phyloP scores from a whole-genome alignment of 1,139 yeast species.

The Yamadazyma aaseri region DNA sequence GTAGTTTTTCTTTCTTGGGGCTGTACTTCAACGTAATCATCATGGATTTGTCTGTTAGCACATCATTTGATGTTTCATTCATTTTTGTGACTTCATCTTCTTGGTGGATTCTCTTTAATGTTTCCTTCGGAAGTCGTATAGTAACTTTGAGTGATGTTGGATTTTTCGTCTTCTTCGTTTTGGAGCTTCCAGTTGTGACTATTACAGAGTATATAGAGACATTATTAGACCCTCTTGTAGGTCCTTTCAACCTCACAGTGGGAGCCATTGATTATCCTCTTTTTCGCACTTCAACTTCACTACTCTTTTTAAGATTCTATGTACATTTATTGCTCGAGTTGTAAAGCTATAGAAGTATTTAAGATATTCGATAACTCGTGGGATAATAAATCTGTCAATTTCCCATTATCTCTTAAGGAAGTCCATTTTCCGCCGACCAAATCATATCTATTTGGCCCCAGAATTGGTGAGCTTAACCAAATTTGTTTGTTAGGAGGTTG shows the following conservation, averaged over 20 bases:
- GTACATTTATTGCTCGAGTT: conserved; percentile 15
- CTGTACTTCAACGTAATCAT: no score
- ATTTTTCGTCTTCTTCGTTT: no score
- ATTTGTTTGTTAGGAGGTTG: conserved; percentile 94
- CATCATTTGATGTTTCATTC: no score
- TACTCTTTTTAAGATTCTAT: no score
- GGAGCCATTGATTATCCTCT: conserved; percentile 8
- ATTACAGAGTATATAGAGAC: conserved; percentile 10
- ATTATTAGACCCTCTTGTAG: conserved; percentile 5
- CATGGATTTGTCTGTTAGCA: no score
- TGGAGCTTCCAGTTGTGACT: conserved; percentile 1
- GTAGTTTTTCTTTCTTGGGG: no score
- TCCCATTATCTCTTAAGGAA: conserved; percentile 55
- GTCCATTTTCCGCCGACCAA: conserved; percentile 58
- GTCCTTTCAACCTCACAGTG: conserved; percentile 8
- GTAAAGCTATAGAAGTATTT: conserved; percentile 22
- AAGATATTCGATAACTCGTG: conserved; percentile 47
- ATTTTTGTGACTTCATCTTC: no score
- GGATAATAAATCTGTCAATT: conserved; percentile 46
- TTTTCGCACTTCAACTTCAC: conserved; percentile 1
- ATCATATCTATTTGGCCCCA: conserved; percentile 83
- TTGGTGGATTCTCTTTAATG: no score
- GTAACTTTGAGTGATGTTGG: no score
- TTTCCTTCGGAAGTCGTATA: no score
- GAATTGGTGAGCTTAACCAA: conserved; percentile 87